Evolutionary conservation across 2,329 filamentous ascomycete species (phyloP), one percentile per base, ranked within the genome.

Genomic region (Endocalyx cinctus): DNA sequence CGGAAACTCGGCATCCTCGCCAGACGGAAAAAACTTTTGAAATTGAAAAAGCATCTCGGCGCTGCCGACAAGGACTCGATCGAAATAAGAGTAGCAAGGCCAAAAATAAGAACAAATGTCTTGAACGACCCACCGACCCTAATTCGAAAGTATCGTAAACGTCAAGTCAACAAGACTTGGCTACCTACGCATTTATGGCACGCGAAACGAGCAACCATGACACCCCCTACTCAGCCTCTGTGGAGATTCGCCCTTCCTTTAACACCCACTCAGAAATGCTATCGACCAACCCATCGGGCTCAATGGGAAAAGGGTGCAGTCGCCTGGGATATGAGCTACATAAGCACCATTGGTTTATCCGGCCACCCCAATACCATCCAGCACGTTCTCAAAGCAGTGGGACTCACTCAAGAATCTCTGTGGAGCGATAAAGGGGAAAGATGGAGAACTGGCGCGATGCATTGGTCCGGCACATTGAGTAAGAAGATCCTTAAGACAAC

Each of bases 101-200:
- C 82, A 2, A 87, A 84, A 58, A 77, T 85, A 46, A 82, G 81
- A 55, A 78, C 80, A 47, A 79, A 87, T 48, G 68, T 65, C 33
- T 70, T 89, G 31, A 84, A 86, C 34, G 69, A 76, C 57, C 58
- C 79, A 78, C 2, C 72, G 71, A 27, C 76, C 64, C 48, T 43
- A 2, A 46, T 43, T 7, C 42, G 74, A 15, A 89, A 82, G 50
- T 97, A 87, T 55, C 79, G 82, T 46, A 92, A 87, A 61, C 80
- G 92, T 19, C 90, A 97, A 56, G 66, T 82, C 28, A 73, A 85
- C 58, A 97, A 97, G 67, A 88, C 85, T 3, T 96, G 90, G 87
- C 69, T 98, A 12, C 92, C 92, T 0, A 97, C 92, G 6, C 92
- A 98, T 58, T 64, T 94, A 44, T 98, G 85, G 75, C 89, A 95